phyloP scores from a whole-genome alignment of 2,329 filamentous ascomycete species.

The Exophiala spinifera region DNA sequence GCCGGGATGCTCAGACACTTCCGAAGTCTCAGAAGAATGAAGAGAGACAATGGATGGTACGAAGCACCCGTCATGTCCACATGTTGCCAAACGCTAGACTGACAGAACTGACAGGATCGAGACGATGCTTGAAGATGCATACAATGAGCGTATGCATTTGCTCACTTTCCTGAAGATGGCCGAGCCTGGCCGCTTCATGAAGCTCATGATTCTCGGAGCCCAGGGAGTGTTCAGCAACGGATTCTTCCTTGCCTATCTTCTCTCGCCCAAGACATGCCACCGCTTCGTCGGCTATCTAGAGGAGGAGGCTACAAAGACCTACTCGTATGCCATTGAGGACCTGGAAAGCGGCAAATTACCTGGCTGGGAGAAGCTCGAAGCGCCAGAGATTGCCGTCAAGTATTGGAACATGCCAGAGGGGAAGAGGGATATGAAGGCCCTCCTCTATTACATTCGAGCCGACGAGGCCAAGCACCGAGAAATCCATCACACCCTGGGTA shows the following conservation, averaged over 20 bases:
- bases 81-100: neutral
- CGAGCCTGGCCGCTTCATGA: slow-evolving; percentile 84
- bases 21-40: slow-evolving; percentile 76
- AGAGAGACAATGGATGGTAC: slow-evolving; percentile 85
- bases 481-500: slow-evolving; percentile 92
- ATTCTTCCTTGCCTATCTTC: slow-evolving; percentile 82
- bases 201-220: slow-evolving; percentile 82
- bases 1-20: slow-evolving; percentile 91
- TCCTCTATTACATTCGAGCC: slow-evolving; percentile 85
- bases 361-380: slow-evolving; percentile 72
- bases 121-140: slow-evolving; percentile 82
- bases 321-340: slow-evolving; percentile 83
- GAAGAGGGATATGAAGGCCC: slow-evolving; percentile 75
- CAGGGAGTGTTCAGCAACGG: slow-evolving; percentile 97
- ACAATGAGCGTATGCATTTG: slow-evolving; percentile 92
- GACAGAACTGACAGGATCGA: slow-evolving; percentile 65
- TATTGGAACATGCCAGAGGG: slow-evolving; percentile 96
- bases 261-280: slow-evolving; percentile 84
- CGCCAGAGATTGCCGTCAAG: slow-evolving; percentile 82
- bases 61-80: too few species aligned
- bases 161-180: slow-evolving; percentile 91
- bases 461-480: slow-evolving; percentile 88
- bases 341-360: slow-evolving; percentile 81
- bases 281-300: slow-evolving; percentile 96
- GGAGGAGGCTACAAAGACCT: slow-evolving; percentile 94